phyloP scores from a whole-genome alignment of 257 asterid genomes.

The Nicotiana undulata region DNA sequence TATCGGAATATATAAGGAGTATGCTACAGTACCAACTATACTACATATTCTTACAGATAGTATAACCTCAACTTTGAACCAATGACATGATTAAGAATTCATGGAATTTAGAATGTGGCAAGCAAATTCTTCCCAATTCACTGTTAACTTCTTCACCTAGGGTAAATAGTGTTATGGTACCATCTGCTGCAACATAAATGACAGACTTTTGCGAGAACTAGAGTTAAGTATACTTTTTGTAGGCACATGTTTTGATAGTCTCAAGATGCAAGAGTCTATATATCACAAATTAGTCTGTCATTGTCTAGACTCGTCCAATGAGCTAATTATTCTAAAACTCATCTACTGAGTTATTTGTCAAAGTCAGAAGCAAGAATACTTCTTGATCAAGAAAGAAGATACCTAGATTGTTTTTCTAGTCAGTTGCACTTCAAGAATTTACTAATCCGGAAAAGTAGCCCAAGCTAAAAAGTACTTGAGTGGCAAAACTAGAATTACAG shows the following conservation, averaged over 20 bases:
- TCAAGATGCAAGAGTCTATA: neutral
- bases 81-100: neutral
- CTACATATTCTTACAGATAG: neutral
- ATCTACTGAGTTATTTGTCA: neutral
- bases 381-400: neutral
- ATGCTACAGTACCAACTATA: neutral
- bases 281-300: neutral
- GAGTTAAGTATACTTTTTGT: neutral
- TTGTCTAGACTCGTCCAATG: neutral
- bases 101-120: neutral
- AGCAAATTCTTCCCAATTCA: neutral
- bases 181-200: slow-evolving; percentile 3
- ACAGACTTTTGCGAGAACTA: neutral
- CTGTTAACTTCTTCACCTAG: neutral
- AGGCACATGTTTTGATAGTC: neutral
- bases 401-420: neutral
- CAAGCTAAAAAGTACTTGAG: neutral
- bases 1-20: neutral
- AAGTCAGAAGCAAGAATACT: neutral
- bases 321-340: neutral
- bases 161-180: neutral
- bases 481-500: neutral
- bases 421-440: neutral
- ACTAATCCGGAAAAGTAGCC: neutral
- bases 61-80: neutral